Evolutionary conservation across 495 filamentous ascomycete species (phyloP).

Genomic region (Astrothelium subdiscretum): DNA sequence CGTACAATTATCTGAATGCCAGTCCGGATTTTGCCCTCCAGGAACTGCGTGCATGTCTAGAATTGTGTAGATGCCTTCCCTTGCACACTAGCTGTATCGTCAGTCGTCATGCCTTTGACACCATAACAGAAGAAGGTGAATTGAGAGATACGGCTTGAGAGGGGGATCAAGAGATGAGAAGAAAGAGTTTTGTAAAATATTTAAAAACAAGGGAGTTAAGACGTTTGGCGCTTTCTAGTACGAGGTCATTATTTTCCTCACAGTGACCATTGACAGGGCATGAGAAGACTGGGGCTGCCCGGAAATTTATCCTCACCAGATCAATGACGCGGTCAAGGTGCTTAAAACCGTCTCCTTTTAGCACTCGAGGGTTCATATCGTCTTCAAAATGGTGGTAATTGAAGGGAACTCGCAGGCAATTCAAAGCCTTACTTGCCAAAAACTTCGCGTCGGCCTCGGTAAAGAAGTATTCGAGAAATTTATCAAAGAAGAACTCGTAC

Average conservation of each 20-base stretch:
- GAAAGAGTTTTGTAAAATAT: too few species aligned
- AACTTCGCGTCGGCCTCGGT: slow-evolving; percentile 49
- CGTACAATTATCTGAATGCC: slow-evolving; percentile 48
- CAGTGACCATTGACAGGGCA: too few species aligned
- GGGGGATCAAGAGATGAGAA: background rate
- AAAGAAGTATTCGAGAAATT: slow-evolving; percentile 55
- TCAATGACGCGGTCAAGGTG: slow-evolving; percentile 49
- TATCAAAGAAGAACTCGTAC: slow-evolving; percentile 38
- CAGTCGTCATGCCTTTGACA: background rate
- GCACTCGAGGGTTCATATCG: slow-evolving; percentile 46
- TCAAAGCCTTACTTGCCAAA: slow-evolving; percentile 45
- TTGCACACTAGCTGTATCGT: slow-evolving; percentile 30
- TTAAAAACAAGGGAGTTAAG: too few species aligned
- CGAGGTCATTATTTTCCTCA: too few species aligned
- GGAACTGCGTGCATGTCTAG: slow-evolving; percentile 54
- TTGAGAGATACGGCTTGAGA: background rate
- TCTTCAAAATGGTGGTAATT: slow-evolving; percentile 57
- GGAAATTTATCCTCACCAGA: slow-evolving; percentile 19
- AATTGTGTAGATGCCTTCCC: slow-evolving; percentile 47
- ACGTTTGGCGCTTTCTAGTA: too few species aligned
- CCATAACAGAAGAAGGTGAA: background rate
- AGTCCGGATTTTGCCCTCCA: slow-evolving; percentile 54
- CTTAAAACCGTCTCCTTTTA: slow-evolving; percentile 47
- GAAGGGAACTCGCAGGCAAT: slow-evolving; percentile 53
- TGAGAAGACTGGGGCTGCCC: too few species aligned